Percentiles rank a stretch among this genome's conserved stretches.
phyloP scores from a whole-genome alignment of 805 yeast genomes.

The Sugiyamaella mastotermitis region DNA sequence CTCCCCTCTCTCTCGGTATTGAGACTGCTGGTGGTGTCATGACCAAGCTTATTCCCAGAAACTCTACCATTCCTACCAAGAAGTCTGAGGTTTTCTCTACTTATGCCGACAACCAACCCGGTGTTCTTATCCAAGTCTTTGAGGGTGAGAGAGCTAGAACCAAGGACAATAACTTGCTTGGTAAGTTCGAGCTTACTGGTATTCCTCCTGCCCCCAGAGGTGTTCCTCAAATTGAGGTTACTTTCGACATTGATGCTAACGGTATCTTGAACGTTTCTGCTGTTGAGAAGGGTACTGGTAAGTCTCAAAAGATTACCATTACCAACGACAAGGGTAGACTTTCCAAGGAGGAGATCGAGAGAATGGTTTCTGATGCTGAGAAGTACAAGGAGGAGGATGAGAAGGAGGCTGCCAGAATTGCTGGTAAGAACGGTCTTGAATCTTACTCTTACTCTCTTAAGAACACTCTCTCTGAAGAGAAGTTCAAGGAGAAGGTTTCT shows the following conservation, averaged over 20 bases:
- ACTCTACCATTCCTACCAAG: constrained; percentile 96
- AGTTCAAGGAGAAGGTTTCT: constrained; percentile 70
- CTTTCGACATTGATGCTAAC: constrained; percentile 94
- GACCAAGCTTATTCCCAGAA: constrained; percentile 97
- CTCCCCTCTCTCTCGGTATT: constrained; percentile 95
- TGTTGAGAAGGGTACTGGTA: constrained; percentile 97
- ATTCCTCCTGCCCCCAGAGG: constrained; percentile 99
- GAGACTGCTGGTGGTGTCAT: constrained; percentile 99
- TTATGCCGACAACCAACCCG: constrained; percentile 97
- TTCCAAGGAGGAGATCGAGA: constrained; percentile 95
- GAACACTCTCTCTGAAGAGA: constrained; percentile 69
- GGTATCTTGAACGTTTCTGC: constrained; percentile 97
- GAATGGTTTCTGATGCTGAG: constrained; percentile 97
- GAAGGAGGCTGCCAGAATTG: constrained; percentile 86
- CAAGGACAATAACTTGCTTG: constrained; percentile 91
- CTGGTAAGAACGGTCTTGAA: constrained; percentile 92
- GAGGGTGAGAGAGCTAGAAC: constrained; percentile 99
- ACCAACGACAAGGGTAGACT: constrained; percentile 98
- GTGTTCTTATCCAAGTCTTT: constrained; percentile 93
- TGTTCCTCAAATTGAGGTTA: constrained; percentile 96
- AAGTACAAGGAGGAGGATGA: constrained; percentile 96
- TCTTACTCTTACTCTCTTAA: constrained; percentile 91
- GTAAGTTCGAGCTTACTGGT: constrained; percentile 94
- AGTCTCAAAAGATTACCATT: constrained; percentile 92
- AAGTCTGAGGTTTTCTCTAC: constrained; percentile 96